phyloP scores from a whole-genome alignment of 495 filamentous ascomycete species.

The Hypoxylon intermedium region DNA sequence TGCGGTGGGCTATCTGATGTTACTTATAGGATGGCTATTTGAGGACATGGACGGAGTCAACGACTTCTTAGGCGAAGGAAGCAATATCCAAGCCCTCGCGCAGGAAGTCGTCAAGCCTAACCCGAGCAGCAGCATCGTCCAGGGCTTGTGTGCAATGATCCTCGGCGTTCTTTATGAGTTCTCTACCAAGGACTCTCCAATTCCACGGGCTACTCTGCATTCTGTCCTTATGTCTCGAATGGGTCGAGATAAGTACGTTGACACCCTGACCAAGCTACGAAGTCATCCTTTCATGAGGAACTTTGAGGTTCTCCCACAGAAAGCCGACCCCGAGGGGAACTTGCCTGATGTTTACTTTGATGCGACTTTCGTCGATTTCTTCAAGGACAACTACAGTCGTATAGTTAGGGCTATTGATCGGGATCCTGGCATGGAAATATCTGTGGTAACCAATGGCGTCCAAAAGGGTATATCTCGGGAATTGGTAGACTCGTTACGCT shows the following conservation, averaged over 20 bases:
- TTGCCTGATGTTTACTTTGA: constrained; percentile 89
- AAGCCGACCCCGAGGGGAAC: constrained; percentile 58
- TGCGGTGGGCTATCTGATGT: constrained; percentile 85
- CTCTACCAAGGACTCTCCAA: constrained; percentile 93
- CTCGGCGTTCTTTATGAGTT: constrained; percentile 95
- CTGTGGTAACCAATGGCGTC: constrained; percentile 76
- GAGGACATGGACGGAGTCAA: constrained; percentile 91
- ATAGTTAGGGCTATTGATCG: constrained; percentile 87
- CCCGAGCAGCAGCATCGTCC: constrained; percentile 69
- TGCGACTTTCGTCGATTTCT: constrained; percentile 85
- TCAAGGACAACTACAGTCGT: constrained; percentile 93
- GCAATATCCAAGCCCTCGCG: constrained; percentile 83
- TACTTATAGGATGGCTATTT: constrained; percentile 91
- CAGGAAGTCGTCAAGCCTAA: constrained; percentile 65
- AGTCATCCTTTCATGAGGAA: constrained; percentile 85
- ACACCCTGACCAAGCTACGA: constrained; percentile 79
- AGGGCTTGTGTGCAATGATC: constrained; percentile 82
- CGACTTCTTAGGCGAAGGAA: constrained; percentile 94
- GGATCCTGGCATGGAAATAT: constrained; percentile 85
- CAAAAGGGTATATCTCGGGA: constrained; percentile 85
- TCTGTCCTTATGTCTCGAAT: constrained; percentile 79
- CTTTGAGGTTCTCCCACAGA: constrained; percentile 85
- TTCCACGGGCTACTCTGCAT: constrained; percentile 82
- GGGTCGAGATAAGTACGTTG: constrained; percentile 87
- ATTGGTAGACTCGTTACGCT: constrained; percentile 80